Evolutionary conservation across 2,329 filamentous ascomycete genomes (phyloP).

Genomic region (Fusarium duplospermum): DNA sequence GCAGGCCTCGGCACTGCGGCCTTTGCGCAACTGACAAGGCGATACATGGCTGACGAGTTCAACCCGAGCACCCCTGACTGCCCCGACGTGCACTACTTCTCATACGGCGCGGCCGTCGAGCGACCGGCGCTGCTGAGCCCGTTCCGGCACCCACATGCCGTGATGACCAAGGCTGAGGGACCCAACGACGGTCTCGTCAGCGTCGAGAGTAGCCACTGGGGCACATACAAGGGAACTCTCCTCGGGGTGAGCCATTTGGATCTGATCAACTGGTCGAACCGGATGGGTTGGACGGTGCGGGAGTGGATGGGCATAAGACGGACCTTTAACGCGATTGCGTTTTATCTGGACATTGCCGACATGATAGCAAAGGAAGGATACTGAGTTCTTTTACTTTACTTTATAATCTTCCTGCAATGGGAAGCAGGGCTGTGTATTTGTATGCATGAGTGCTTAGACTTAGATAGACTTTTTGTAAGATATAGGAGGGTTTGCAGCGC

Average conservation of each 20-base stretch:
- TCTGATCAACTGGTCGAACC: constrained; percentile 76
- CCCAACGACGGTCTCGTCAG: constrained; percentile 77
- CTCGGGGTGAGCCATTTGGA: constrained; percentile 72
- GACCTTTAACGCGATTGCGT: constrained; percentile 75
- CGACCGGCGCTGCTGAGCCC: constrained; percentile 71
- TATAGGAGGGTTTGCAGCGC: neutral
- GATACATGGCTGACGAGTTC: constrained; percentile 69
- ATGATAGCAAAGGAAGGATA: constrained; percentile 77
- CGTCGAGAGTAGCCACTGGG: constrained; percentile 71
- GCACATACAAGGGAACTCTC: constrained; percentile 72
- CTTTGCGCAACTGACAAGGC: constrained; percentile 69
- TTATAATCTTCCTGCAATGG: neutral
- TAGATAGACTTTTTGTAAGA: constrained; percentile 5
- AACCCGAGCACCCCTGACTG: constrained; percentile 68
- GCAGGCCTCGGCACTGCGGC: constrained; percentile 68
- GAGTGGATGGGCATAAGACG: constrained; percentile 63
- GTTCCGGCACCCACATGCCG: constrained; percentile 64
- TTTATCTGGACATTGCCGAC: constrained; percentile 74
- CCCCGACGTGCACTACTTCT: constrained; percentile 68
- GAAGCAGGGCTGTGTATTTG: neutral
- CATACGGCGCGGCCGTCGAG: constrained; percentile 66
- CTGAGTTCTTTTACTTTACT: constrained; percentile 40
- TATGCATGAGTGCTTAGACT: neutral
- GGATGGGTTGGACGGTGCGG: constrained; percentile 66
- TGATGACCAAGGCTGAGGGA: constrained; percentile 65